phyloP scores from a whole-genome alignment of 148 eudicot species.

The Vaccinium myrtillus region DNA sequence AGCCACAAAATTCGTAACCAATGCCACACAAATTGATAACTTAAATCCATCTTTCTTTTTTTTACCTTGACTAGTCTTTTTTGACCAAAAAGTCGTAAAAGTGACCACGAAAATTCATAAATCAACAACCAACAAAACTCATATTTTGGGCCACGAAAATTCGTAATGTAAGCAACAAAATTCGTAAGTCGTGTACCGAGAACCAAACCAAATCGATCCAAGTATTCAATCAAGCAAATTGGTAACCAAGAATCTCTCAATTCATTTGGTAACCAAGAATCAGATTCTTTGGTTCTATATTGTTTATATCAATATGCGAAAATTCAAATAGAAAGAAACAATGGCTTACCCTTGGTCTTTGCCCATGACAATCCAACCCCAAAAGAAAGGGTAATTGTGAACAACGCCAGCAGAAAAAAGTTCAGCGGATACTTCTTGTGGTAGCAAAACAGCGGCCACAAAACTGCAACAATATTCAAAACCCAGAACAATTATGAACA shows the following conservation, averaged over 20 bases:
- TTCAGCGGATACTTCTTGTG: conserved; percentile 53
- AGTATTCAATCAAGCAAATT: background rate
- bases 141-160: no score
- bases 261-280: background rate
- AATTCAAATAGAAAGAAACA: background rate
- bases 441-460: conserved; percentile 51
- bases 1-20: no score
- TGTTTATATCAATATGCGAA: background rate
- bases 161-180: no score
- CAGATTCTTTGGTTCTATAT: background rate
- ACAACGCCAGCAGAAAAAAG: background rate
- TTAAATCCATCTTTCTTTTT: background rate
- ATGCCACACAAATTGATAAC: no score
- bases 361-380: conserved; percentile 59
- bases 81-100: no score
- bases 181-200: no score
- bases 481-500: no score
- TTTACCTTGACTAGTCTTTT: no score
- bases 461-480: conserved; percentile 26
- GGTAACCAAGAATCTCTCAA: background rate
- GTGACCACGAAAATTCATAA: no score
- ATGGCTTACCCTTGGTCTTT: conserved; percentile 41
- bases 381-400: conserved; percentile 27
- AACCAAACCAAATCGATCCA: background rate
- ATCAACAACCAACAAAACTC: no score